Percentiles rank a stretch among this genome's conserved stretches.
Evolutionary conservation across 2,329 filamentous ascomycete species (phyloP).

Genomic region (Sporothrix dimorphospora): DNA sequence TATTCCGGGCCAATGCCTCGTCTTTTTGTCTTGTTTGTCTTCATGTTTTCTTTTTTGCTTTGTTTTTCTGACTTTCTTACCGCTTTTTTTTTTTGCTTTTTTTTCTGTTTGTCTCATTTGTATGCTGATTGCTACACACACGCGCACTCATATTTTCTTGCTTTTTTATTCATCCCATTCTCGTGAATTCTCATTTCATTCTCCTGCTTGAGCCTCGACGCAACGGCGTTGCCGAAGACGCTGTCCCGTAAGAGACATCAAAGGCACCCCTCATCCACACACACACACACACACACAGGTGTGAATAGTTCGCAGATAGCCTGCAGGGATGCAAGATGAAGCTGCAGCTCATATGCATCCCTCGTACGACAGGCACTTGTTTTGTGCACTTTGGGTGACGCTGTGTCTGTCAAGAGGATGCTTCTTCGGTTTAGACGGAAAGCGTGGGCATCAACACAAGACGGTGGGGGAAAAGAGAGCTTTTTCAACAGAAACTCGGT

Average conservation of each 20-base stretch:
- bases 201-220: background rate
- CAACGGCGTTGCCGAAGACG: background rate
- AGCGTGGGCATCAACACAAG: background rate
- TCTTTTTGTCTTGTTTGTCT: background rate
- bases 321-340: conserved; percentile 16
- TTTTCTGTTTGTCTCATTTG: background rate
- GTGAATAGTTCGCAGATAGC: background rate
- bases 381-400: background rate
- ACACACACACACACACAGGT: background rate
- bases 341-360: background rate
- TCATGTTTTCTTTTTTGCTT: conserved; percentile 10
- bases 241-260: background rate
- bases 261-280: background rate
- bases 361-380: background rate
- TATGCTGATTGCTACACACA: background rate
- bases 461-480: background rate
- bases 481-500: background rate
- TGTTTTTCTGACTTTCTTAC: background rate
- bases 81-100: background rate
- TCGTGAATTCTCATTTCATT: background rate
- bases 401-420: background rate
- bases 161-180: background rate
- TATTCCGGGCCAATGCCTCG: background rate
- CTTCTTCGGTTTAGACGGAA: background rate
- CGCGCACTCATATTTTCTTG: background rate